Evolutionary conservation across 768 basidiomycete species (phyloP).

Genomic region (Lyophyllum shimeji): DNA sequence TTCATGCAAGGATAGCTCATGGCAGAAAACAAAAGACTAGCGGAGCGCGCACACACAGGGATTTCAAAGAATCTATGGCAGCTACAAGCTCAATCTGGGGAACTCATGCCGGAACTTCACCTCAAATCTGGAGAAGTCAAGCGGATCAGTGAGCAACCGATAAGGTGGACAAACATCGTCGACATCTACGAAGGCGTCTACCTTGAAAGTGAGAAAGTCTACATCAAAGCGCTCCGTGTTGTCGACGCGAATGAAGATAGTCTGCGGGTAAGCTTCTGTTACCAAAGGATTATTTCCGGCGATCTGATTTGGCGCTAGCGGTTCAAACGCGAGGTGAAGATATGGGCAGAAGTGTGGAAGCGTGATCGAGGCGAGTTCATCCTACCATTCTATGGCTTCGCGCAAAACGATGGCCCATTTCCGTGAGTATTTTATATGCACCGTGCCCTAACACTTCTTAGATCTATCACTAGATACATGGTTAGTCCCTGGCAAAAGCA

Average conservation of each 20-base stretch:
- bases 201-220: constrained; percentile 52
- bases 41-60: constrained; percentile 38
- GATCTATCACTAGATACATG: constrained; percentile 40
- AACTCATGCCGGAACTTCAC: constrained; percentile 49
- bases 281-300: neutral
- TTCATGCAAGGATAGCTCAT: constrained; percentile 25
- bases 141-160: constrained; percentile 46
- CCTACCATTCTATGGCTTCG: constrained; percentile 59
- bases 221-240: constrained; percentile 55
- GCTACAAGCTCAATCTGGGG: constrained; percentile 44
- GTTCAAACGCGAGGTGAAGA: constrained; percentile 51
- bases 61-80: constrained; percentile 50
- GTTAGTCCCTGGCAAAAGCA: constrained; percentile 59
- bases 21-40: constrained; percentile 29
- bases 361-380: constrained; percentile 50
- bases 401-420: constrained; percentile 55
- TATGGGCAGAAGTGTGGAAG: constrained; percentile 56
- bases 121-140: constrained; percentile 53
- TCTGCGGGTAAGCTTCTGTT: constrained; percentile 32
- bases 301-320: constrained; percentile 31
- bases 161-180: constrained; percentile 51
- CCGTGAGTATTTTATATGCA: constrained; percentile 35
- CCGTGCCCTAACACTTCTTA: neutral
- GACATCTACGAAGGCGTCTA: constrained; percentile 57
- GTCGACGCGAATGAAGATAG: constrained; percentile 47